These are phyloP conservation scores for Globisporangium middletonii DNA, from an alignment of 352 stramenopile species.

Conservation along the genomic window DNA sequence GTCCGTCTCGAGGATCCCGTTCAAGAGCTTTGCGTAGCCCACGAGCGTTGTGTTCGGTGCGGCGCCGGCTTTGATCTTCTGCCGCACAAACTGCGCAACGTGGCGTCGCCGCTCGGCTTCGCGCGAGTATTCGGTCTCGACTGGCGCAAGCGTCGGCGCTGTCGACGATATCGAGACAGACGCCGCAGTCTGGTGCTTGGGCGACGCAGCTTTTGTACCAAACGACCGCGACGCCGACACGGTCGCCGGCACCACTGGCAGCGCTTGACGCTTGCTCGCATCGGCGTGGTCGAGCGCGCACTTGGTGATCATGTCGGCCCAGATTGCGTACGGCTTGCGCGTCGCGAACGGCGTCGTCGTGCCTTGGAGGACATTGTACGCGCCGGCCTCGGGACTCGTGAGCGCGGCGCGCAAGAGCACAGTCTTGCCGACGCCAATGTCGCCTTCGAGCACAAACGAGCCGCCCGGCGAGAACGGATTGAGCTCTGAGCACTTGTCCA, in stretches of 20 bases:
- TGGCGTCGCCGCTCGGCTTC: constrained; percentile 40
- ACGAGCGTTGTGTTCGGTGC: constrained; percentile 67
- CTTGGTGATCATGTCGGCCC: constrained; percentile 72
- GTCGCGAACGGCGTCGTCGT: constrained; percentile 71
- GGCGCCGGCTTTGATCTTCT: constrained; percentile 59
- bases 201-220: neutral
- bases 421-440: constrained; percentile 82
- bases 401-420: constrained; percentile 65
- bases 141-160: neutral
- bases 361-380: constrained; percentile 57
- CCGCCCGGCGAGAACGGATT: constrained; percentile 61
- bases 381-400: constrained; percentile 31
- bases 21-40: constrained; percentile 48
- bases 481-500: constrained; percentile 61
- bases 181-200: constrained; percentile 1
- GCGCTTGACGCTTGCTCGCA: neutral
- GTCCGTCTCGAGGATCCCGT: constrained; percentile 62
- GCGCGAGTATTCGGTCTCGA: constrained; percentile 13
- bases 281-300: constrained; percentile 30
- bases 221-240: too few relatives aligned
- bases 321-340: constrained; percentile 77
- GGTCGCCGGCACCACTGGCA: neutral
- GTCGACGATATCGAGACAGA: neutral
- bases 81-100: constrained; percentile 51
- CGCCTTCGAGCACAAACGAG: constrained; percentile 73